Conservation (phyloP, 2,329 filamentous ascomycete genomes). For the Penicillium sp. region DNA sequence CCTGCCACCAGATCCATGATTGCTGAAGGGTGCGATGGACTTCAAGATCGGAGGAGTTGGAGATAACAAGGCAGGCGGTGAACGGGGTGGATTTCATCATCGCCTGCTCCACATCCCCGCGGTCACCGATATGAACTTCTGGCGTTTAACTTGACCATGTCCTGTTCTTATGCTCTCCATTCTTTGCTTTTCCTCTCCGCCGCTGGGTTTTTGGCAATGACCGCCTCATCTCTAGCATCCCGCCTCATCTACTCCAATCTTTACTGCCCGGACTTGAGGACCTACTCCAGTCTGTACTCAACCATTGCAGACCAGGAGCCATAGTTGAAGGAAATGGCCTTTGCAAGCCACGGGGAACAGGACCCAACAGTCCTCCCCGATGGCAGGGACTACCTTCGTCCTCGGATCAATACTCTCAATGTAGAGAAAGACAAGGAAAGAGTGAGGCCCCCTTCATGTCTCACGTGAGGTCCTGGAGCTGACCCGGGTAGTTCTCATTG, state of each 20-base stretch:
- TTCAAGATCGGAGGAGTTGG: not conserved
- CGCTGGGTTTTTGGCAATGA: constrained; percentile 19
- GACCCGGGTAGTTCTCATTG: constrained; percentile 25
- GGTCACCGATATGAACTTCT: constrained; percentile 10
- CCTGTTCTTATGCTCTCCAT: constrained; percentile 1
- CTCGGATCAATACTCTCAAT: constrained; percentile 31
- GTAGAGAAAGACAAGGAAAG: constrained; percentile 33
- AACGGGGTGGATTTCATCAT: constrained; percentile 16
- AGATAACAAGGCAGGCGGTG: constrained; percentile 10
- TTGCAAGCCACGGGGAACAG: constrained; percentile 9
- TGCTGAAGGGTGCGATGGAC: not conserved
- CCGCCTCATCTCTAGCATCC: constrained; percentile 5
- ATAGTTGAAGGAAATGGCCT: constrained; percentile 25
- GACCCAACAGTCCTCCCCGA: not conserved
- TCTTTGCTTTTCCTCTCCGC: constrained; percentile 1
- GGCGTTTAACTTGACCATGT: constrained; percentile 18
- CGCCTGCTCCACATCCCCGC: constrained; percentile 16
- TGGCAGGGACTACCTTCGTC: constrained; percentile 10
- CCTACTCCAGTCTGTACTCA: constrained; percentile 3
- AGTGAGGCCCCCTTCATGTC: constrained; percentile 28
- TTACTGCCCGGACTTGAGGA: constrained; percentile 6
- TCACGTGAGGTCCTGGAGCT: constrained; percentile 17
- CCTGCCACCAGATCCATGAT: constrained; percentile 84
- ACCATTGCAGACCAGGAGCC: constrained; percentile 3
- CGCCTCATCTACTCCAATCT: not conserved